Percentiles rank a stretch among this genome's conserved stretches.
These are phyloP conservation scores for Fusarium phyllophilum DNA, from an alignment of 2,329 filamentous ascomycete genomes.

Conservation along the genomic window DNA sequence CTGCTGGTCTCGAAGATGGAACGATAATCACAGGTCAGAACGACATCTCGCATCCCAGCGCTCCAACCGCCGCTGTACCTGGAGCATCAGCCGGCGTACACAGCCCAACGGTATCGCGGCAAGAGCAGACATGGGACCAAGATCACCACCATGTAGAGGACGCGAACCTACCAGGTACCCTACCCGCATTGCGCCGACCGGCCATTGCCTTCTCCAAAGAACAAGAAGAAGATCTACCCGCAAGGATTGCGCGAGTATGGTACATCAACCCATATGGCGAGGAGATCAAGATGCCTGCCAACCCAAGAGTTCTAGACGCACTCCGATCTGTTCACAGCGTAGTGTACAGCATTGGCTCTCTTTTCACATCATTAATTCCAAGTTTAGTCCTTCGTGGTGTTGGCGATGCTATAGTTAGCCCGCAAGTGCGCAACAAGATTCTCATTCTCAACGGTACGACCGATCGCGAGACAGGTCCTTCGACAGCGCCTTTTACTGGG, in stretches of 20 bases:
- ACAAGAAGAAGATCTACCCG: constrained; percentile 77
- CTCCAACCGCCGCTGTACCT: constrained; percentile 61
- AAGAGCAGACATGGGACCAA: constrained; percentile 61
- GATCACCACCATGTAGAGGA: constrained; percentile 78
- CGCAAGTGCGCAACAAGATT: constrained; percentile 72
- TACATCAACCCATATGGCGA: constrained; percentile 99
- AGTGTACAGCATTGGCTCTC: constrained; percentile 91
- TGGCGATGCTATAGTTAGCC: constrained; percentile 65
- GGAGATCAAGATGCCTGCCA: constrained; percentile 86
- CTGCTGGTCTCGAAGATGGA: constrained; percentile 80
- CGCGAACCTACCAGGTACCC: constrained; percentile 81
- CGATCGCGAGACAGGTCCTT: constrained; percentile 88
- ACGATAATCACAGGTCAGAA: constrained; percentile 89
- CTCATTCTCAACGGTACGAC: constrained; percentile 85
- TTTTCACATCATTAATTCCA: constrained; percentile 91
- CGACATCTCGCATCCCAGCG: constrained; percentile 86
- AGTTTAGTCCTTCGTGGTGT: constrained; percentile 81
- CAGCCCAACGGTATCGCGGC: constrained; percentile 51
- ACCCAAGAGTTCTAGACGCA: constrained; percentile 79
- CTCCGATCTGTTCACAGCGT: constrained; percentile 73
- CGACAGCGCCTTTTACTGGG: constrained; percentile 71
- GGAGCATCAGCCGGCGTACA: constrained; percentile 44
- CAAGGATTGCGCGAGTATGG: constrained; percentile 85
- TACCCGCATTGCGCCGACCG: constrained; percentile 81
- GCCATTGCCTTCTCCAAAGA: constrained; percentile 86